Conservation (phyloP, 179 eudicot genomes). For the Vitellaria paradoxa region DNA sequence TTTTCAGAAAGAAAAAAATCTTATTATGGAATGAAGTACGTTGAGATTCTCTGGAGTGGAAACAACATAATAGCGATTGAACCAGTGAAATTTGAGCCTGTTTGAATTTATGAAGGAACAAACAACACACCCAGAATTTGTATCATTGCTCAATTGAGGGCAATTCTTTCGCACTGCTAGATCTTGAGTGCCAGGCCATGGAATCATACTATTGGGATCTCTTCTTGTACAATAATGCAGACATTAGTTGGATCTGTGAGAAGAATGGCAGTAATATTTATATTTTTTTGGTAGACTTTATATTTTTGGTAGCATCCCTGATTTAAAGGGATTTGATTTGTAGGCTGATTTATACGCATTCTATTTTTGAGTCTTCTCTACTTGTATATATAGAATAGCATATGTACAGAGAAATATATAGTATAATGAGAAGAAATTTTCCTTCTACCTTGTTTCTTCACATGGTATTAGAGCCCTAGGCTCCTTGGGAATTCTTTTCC, state of each 20-base stretch:
- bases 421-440: too few relatives aligned
- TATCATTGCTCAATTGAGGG: background rate
- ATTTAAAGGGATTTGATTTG: too few relatives aligned
- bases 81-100: background rate
- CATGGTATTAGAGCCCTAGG: too few relatives aligned
- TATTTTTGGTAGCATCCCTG: too few relatives aligned
- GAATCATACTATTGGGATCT: background rate
- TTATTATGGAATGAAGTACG: background rate
- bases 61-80: background rate
- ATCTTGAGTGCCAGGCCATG: background rate
- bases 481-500: too few relatives aligned
- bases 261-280: too few relatives aligned
- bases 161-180: background rate
- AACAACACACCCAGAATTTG: background rate
- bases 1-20: background rate
- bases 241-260: background rate
- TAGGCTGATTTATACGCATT: too few relatives aligned
- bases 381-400: too few relatives aligned
- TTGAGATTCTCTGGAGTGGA: background rate
- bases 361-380: too few relatives aligned
- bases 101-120: background rate
- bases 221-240: background rate
- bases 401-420: too few relatives aligned
- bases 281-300: too few relatives aligned
- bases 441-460: too few relatives aligned